These are phyloP conservation scores for Pichia sorboxylosa DNA, from an alignment of 1,139 yeast genomes.

Conservation along the genomic window DNA sequence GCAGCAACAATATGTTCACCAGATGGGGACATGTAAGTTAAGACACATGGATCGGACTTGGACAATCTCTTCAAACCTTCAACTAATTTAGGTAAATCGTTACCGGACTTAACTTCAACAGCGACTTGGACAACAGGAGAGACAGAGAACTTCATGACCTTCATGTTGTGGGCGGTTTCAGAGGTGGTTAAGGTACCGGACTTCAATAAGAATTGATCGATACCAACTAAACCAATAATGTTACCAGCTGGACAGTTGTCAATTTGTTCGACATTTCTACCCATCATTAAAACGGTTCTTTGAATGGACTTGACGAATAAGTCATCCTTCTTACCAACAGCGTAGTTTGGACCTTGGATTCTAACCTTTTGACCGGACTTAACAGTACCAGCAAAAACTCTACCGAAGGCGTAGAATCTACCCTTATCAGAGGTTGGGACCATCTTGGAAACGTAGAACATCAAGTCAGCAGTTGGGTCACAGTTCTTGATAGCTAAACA, in stretches of 20 bases:
- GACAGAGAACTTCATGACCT: conserved; percentile 99
- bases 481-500: conserved; percentile 93
- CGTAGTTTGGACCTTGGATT: conserved; percentile 99
- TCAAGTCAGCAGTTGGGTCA: conserved; percentile 97
- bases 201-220: conserved; percentile 98
- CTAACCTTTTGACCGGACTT: conserved; percentile 98
- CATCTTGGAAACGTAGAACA: conserved; percentile 99
- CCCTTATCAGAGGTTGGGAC: conserved; percentile 99
- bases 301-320: conserved; percentile 94
- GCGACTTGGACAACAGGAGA: conserved; percentile 99
- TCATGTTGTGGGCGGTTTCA: conserved; percentile 97
- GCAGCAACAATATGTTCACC: conserved; percentile 99
- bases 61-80: conserved; percentile 99
- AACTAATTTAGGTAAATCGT: conserved; percentile 98
- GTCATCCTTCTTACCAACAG: conserved; percentile 97
- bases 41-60: conserved; percentile 98
- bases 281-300: conserved; percentile 99
- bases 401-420: conserved; percentile 99
- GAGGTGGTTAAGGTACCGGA: conserved; percentile 98
- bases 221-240: conserved; percentile 99
- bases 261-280: conserved; percentile 94
- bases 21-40: conserved; percentile 75
- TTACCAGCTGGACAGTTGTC: conserved; percentile 99
- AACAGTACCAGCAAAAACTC: conserved; percentile 99
- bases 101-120: conserved; percentile 98